A percentile compares a stretch with the other conserved stretches of the same genome.
phyloP scores from a whole-genome alignment of 2,329 filamentous ascomycete genomes.

The Calonectria naviculata region DNA sequence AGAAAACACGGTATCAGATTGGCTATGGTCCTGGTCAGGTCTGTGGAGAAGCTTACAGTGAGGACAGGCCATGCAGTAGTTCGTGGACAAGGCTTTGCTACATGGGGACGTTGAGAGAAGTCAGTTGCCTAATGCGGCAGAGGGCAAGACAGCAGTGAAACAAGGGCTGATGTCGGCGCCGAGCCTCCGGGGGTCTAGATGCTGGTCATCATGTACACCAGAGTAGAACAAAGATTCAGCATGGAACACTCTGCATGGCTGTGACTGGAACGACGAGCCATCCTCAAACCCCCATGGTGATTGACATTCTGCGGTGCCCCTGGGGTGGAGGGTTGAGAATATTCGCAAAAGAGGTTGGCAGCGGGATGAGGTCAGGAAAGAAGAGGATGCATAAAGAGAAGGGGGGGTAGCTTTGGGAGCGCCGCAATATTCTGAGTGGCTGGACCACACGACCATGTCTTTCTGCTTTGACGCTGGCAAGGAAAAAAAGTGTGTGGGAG shows the following conservation, averaged over 20 bases:
- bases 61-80: conserved; percentile 33
- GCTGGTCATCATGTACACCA: conserved; percentile 12
- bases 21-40: conserved; percentile 24
- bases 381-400: conserved; percentile 8
- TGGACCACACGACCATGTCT: conserved; percentile 31
- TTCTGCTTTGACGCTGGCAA: conserved; percentile 23
- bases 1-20: conserved; percentile 19
- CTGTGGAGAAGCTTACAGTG: conserved; percentile 34
- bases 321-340: conserved; percentile 4
- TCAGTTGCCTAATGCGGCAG: conserved; percentile 32
- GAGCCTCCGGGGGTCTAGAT: conserved; percentile 36
- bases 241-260: conserved; percentile 12
- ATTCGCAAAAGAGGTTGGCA: conserved; percentile 10
- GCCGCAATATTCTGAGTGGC: conserved; percentile 27
- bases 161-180: conserved; percentile 32
- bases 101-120: conserved; percentile 24
- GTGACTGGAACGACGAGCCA: background rate
- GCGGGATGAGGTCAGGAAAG: conserved; percentile 4
- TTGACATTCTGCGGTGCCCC: conserved; percentile 7
- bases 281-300: background rate
- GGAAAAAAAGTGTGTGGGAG: conserved; percentile 14
- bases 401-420: conserved; percentile 11
- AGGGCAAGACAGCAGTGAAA: conserved; percentile 20
- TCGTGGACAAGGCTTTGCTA: conserved; percentile 25
- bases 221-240: conserved; percentile 15